Base-by-base conservation (phyloP, 2,329 filamentous ascomycete species). In the Onygena corvina region DNA sequence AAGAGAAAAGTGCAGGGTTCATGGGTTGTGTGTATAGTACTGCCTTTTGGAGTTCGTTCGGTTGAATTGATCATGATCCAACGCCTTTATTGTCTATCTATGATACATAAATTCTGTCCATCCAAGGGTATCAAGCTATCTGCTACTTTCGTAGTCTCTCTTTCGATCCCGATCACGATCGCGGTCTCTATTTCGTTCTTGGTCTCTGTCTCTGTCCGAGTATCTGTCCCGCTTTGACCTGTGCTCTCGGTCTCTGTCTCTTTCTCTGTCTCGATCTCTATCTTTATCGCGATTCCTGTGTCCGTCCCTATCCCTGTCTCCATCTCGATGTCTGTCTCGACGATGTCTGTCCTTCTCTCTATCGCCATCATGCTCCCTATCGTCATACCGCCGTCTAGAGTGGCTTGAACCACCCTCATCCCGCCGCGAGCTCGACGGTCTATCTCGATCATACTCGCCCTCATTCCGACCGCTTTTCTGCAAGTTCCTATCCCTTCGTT, bases 401-500 rank as follows among this genome's bases (percentile, higher is more conserved):
- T 55, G 47, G 38, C 54, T 57, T 36, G 55, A 55, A 20, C 44
- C 50, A 52, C 57, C 56, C 30, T 29, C n/a, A n/a, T n/a, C n/a
- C n/a, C n/a, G n/a, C n/a, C n/a, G n/a, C n/a, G n/a, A n/a, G n/a
- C n/a, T n/a, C n/a, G n/a, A n/a, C n/a, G n/a, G 63, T 47, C 57
- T 54, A 38, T 63, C 61, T 50, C 60, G 56, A 47, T 60, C 58
- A 9, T 60, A 53, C 18, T 63, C 57, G 46, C 65, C 61, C 47
- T 67, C 61, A 31, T 61, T 60, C 45, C 64, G 58, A 50, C 62
- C 64, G 51, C 59, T 65, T 54, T 60, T 65, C 47, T 66, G 64
- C 47, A 70, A 55, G 51, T 71, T 71, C 46, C 64, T 62, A 58
- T 73, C 66, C 50, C 68, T 60, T 56, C 68, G 61, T 46, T 72